A percentile compares a stretch with the other conserved stretches of the same genome.
Evolutionary conservation across 1,139 yeast species (phyloP).

Genomic region (Entelexis sorbosivorans): DNA sequence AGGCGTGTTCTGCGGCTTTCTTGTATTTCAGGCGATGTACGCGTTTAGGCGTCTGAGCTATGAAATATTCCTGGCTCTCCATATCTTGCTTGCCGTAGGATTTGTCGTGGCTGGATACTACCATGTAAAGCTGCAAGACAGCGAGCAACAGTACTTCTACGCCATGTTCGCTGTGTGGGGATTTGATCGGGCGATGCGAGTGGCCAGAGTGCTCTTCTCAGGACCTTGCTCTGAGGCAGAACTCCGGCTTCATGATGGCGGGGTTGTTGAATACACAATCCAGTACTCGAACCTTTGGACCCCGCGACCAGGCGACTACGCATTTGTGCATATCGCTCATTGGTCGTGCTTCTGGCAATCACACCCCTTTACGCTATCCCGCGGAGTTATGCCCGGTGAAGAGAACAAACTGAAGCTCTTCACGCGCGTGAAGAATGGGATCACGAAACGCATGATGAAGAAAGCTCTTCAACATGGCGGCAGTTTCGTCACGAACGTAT

Average conservation of each 20-base stretch:
- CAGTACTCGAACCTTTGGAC: slow-evolving; percentile 24
- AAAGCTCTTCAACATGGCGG: slow-evolving; percentile 1
- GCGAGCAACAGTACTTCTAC: slow-evolving; percentile 36
- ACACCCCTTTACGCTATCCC: slow-evolving; percentile 51
- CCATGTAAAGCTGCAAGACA: slow-evolving; percentile 40
- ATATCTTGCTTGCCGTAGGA: slow-evolving; percentile 42
- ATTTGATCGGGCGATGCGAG: slow-evolving; percentile 33
- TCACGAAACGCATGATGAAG: slow-evolving; percentile 19
- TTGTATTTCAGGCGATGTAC: slow-evolving; percentile 31
- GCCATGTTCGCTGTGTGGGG: slow-evolving; percentile 47
- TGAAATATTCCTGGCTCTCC: slow-evolving; percentile 38
- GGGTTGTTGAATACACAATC: slow-evolving; percentile 33
- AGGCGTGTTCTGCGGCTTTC: slow-evolving; percentile 32
- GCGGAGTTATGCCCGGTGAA: slow-evolving; percentile 12
- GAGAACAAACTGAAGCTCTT: slow-evolving; percentile 26
- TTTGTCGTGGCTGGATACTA: slow-evolving; percentile 52
- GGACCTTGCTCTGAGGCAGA: slow-evolving; percentile 17
- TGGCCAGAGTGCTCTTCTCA: slow-evolving; percentile 29
- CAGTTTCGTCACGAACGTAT: slow-evolving; percentile 27
- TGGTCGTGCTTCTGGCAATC: slow-evolving; percentile 39
- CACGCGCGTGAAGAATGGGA: slow-evolving; percentile 31
- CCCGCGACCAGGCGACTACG: slow-evolving; percentile 42
- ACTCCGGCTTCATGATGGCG: slow-evolving; percentile 4
- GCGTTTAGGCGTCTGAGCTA: slow-evolving; percentile 33
- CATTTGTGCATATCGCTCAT: slow-evolving; percentile 42